Conservation (phyloP, 2,329 filamentous ascomycete genomes). For the Botrytis galanthina region DNA sequence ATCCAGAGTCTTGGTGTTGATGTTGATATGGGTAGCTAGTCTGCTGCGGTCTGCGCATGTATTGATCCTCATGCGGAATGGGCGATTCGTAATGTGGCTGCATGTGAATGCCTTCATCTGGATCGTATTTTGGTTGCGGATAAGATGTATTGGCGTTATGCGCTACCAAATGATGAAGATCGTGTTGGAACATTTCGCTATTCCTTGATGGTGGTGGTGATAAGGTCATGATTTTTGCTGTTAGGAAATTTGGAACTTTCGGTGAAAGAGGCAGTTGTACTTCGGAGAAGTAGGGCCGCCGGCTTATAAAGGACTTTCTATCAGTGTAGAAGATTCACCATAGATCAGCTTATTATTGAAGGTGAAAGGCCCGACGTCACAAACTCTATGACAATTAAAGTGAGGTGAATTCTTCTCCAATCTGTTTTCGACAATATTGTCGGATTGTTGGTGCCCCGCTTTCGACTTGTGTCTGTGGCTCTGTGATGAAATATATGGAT, state of each 20-base stretch:
- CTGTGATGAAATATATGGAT: slow-evolving; percentile 2
- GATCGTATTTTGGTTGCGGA: slow-evolving; percentile 32
- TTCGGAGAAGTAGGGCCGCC: background rate
- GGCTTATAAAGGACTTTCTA: slow-evolving; percentile 13
- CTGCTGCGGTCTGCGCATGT: slow-evolving; percentile 28
- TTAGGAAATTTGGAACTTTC: slow-evolving; percentile 4
- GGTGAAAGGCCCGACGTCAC: background rate
- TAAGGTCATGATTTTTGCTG: slow-evolving; percentile 27
- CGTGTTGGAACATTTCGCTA: slow-evolving; percentile 43
- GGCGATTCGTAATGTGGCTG: slow-evolving; percentile 36
- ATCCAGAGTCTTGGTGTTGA: slow-evolving; percentile 32
- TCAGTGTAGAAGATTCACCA: slow-evolving; percentile 11
- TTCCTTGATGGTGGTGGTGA: slow-evolving; percentile 43
- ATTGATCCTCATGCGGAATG: slow-evolving; percentile 27
- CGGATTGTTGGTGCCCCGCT: background rate
- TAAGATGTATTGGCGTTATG: slow-evolving; percentile 43
- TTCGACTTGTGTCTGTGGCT: background rate
- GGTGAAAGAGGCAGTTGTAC: background rate
- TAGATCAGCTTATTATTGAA: slow-evolving; percentile 5
- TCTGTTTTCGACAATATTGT: background rate
- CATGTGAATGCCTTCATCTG: slow-evolving; percentile 30
- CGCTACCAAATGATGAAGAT: slow-evolving; percentile 46
- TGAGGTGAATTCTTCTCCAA: background rate
- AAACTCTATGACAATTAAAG: slow-evolving; percentile 3
- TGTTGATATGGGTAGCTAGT: slow-evolving; percentile 32